These are phyloP conservation scores for Schizophyllum amplum DNA, from an alignment of 1,284 basidiomycete genomes.

Conservation along the genomic window DNA sequence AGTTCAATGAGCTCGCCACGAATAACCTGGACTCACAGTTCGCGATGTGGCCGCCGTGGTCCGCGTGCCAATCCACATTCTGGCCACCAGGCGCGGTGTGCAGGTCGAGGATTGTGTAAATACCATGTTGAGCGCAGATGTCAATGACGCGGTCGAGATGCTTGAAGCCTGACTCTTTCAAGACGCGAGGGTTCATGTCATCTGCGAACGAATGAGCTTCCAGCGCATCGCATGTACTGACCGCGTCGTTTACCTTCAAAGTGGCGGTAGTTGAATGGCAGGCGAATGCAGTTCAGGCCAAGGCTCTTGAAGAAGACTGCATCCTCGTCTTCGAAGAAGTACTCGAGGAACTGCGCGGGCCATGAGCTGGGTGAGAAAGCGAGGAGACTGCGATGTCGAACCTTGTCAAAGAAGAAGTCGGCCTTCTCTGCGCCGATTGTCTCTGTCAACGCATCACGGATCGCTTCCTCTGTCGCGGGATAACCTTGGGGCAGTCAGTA, in stretches of 20 bases:
- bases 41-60: conserved; percentile 45
- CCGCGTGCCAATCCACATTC: conserved; percentile 48
- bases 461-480: conserved; percentile 56
- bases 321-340: conserved; percentile 56
- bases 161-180: conserved; percentile 45
- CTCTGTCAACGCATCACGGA: conserved; percentile 58
- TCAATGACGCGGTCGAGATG: conserved; percentile 51
- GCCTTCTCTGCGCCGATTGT: conserved; percentile 61
- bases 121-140: conserved; percentile 38
- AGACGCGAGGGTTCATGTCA: conserved; percentile 49
- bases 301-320: conserved; percentile 53
- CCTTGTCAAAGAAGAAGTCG: conserved; percentile 56
- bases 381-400: not conserved
- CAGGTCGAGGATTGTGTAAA: conserved; percentile 53
- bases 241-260: conserved; percentile 34
- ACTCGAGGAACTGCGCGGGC: conserved; percentile 43
- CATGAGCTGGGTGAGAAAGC: not conserved
- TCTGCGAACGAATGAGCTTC: conserved; percentile 21
- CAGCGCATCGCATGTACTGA: not conserved
- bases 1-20: not conserved
- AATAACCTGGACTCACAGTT: conserved; percentile 23
- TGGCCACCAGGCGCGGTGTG: conserved; percentile 46
- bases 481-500: conserved; percentile 28
- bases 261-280: conserved; percentile 52
- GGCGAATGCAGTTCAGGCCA: conserved; percentile 55